phyloP scores from a whole-genome alignment of 23 red algal genomes.

The Gracilaria domingensis region DNA sequence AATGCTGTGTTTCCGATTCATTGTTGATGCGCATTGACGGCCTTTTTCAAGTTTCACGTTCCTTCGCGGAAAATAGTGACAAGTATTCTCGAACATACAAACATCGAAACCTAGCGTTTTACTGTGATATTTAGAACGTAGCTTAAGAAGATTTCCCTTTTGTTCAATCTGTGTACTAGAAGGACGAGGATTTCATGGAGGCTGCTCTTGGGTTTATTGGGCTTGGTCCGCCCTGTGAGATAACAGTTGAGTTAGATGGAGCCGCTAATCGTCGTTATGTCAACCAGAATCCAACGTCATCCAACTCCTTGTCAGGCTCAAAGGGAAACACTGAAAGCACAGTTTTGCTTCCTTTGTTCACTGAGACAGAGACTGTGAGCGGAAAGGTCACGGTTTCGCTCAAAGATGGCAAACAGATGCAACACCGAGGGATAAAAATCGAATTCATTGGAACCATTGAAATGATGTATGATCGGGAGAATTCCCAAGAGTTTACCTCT shows the following conservation, averaged over 20 bases:
- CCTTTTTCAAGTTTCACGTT: not conserved
- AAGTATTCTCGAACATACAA: not conserved
- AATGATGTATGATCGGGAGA: constrained; percentile 94
- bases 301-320: not conserved
- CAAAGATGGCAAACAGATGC: constrained; percentile 77
- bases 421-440: constrained; percentile 78
- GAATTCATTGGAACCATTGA: constrained; percentile 96
- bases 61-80: not conserved
- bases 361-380: constrained; percentile 85
- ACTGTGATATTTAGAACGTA: too few species aligned
- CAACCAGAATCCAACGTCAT: constrained; percentile 32
- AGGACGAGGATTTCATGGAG: constrained; percentile 48
- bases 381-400: constrained; percentile 72
- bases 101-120: not conserved
- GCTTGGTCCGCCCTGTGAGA: constrained; percentile 77
- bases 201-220: constrained; percentile 84
- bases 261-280: constrained; percentile 59
- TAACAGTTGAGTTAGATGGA: constrained; percentile 60
- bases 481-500: constrained; percentile 87
- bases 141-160: too few species aligned
- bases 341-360: constrained; percentile 75
- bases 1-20: not conserved
- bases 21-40: not conserved
- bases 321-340: constrained; percentile 4
- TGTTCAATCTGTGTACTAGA: not conserved